Conservation (phyloP, 306 rosid species). For the Fagus sylvatica region DNA sequence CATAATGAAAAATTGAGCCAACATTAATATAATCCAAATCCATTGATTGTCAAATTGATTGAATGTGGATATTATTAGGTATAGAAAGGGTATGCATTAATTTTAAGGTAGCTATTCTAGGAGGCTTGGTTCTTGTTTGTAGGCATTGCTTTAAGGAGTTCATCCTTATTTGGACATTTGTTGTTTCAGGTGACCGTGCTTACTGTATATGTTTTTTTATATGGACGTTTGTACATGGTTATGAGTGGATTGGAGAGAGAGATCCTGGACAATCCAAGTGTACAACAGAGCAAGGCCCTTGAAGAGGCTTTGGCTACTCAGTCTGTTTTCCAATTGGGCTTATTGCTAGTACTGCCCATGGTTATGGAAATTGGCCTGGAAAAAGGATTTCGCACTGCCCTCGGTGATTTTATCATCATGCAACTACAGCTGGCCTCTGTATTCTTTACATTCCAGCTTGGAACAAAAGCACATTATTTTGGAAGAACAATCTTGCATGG, state of each 20-base stretch:
- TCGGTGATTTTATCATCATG: slow-evolving; percentile 92
- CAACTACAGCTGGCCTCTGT: slow-evolving; percentile 96
- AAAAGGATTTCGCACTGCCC: slow-evolving; percentile 95
- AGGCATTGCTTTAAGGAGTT: not conserved
- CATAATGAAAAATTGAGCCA: not conserved
- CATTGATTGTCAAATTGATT: not conserved
- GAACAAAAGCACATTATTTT: slow-evolving; percentile 90
- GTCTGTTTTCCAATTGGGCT: slow-evolving; percentile 81
- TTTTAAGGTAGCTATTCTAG: not conserved
- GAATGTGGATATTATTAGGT: not conserved
- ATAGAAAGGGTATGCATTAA: not conserved
- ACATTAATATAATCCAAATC: not conserved
- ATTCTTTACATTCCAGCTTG: slow-evolving; percentile 94
- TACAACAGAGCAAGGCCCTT: slow-evolving; percentile 71
- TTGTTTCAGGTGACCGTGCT: slow-evolving; percentile 77
- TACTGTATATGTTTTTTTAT: slow-evolving; percentile 78
- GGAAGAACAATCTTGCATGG: slow-evolving; percentile 98
- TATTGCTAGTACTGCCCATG: slow-evolving; percentile 87
- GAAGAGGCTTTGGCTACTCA: slow-evolving; percentile 93
- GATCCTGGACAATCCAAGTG: slow-evolving; percentile 56
- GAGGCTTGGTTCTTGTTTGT: not conserved
- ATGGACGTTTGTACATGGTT: slow-evolving; percentile 92
- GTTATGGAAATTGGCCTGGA: slow-evolving; percentile 97
- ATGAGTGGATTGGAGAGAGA: slow-evolving; percentile 91
- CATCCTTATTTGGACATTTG: slow-evolving; percentile 8